Percentiles rank a stretch among this genome's conserved stretches.
These are phyloP conservation scores for Agaricus subrufescens DNA, from an alignment of 768 basidiomycete species.

Conservation along the genomic window DNA sequence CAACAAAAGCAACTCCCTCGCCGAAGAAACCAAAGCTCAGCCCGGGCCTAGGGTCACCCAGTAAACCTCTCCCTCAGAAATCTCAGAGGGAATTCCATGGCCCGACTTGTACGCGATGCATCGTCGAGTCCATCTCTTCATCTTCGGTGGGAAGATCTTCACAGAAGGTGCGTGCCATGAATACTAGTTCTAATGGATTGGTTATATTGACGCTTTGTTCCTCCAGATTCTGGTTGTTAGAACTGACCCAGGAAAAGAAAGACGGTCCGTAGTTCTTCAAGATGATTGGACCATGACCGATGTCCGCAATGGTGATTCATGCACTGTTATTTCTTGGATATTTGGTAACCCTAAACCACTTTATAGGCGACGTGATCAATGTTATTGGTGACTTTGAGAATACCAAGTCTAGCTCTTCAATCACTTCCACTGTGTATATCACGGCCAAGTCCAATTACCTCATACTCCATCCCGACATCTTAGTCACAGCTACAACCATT, in stretches of 20 bases:
- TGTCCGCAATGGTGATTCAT: slow-evolving; percentile 49
- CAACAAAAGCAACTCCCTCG: slow-evolving; percentile 35
- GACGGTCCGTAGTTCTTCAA: slow-evolving; percentile 51
- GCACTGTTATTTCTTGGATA: background rate
- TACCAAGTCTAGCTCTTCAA: slow-evolving; percentile 27
- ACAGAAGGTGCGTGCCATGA: slow-evolving; percentile 36
- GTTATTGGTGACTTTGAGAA: slow-evolving; percentile 48
- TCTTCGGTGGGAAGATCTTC: slow-evolving; percentile 21
- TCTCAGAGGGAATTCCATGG: slow-evolving; percentile 19
- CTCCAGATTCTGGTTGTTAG: slow-evolving; percentile 50
- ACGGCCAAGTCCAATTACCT: slow-evolving; percentile 63
- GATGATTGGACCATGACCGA: slow-evolving; percentile 78
- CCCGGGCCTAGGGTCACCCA: background rate
- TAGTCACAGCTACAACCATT: slow-evolving; percentile 87
- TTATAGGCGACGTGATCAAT: slow-evolving; percentile 75
- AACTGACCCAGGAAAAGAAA: slow-evolving; percentile 31
- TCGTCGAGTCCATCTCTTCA: slow-evolving; percentile 43
- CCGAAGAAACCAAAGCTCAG: slow-evolving; percentile 20
- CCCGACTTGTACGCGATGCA: slow-evolving; percentile 49
- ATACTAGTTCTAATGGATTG: background rate
- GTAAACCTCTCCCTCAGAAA: slow-evolving; percentile 6
- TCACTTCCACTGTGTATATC: slow-evolving; percentile 45
- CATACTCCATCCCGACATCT: slow-evolving; percentile 88
- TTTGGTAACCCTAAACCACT: background rate
- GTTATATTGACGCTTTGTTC: background rate